These are phyloP conservation scores for Coleophoma eucalyptorum DNA, from an alignment of 2,329 filamentous ascomycete species.

Conservation along the genomic window DNA sequence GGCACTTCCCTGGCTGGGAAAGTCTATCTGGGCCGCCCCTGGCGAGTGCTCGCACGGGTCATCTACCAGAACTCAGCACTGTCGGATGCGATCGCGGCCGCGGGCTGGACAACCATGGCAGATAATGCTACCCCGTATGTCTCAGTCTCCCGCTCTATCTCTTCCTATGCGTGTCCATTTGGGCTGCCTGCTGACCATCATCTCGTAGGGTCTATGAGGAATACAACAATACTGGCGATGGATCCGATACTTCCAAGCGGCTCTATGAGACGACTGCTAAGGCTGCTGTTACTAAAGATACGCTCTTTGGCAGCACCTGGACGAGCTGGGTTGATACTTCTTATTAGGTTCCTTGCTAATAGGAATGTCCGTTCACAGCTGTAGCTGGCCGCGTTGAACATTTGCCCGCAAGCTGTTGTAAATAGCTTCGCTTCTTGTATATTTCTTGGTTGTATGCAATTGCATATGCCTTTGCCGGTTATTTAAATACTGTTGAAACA, in stretches of 20 bases:
- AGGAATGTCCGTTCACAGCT: no score
- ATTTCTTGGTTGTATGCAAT: no score
- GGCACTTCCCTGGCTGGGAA: constrained; percentile 24
- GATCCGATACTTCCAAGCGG: constrained; percentile 3
- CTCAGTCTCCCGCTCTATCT: background rate
- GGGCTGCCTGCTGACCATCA: no score
- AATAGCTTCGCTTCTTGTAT: no score
- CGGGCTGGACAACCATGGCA: constrained; percentile 37
- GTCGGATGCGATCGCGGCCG: constrained; percentile 41
- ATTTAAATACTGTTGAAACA: no score
- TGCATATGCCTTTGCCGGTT: no score
- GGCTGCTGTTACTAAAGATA: constrained; percentile 4
- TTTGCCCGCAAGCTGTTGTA: no score
- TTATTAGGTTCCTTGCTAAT: background rate
- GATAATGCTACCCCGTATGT: constrained; percentile 11
- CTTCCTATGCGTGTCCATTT: no score
- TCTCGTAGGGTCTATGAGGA: constrained; percentile 5
- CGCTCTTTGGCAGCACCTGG: constrained; percentile 2
- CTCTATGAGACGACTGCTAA: constrained; percentile 4
- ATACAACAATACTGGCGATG: constrained; percentile 8
- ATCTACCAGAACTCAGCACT: constrained; percentile 44
- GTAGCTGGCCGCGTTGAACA: no score
- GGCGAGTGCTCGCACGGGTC: constrained; percentile 42
- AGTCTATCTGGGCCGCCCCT: constrained; percentile 48
- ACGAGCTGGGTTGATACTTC: constrained; percentile 7